Percentiles rank a stretch among this genome's conserved stretches.
Conservation (phyloP, 2,329 filamentous ascomycete genomes). For the Stagonosporopsis chrysanthemi region DNA sequence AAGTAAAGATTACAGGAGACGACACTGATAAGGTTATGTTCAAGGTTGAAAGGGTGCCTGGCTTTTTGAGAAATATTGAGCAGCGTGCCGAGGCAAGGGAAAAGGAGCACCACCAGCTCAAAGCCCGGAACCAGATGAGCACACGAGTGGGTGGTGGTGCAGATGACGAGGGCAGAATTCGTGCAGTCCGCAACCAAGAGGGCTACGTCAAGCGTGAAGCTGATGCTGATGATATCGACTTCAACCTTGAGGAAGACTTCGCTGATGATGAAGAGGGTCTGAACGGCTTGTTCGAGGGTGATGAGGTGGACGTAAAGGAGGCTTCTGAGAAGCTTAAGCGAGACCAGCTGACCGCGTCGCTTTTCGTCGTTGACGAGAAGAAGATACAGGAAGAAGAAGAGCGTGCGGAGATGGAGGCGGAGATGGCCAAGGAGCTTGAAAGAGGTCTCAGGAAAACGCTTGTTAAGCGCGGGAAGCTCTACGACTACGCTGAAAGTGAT, state of each 20-base stretch:
- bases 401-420: conserved; percentile 71
- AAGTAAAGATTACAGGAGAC: conserved; percentile 81
- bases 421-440: conserved; percentile 73
- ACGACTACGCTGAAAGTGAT: conserved; percentile 85
- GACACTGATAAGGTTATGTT: conserved; percentile 86
- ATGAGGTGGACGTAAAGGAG: conserved; percentile 66
- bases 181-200: conserved; percentile 50
- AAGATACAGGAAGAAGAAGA: conserved; percentile 71
- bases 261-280: conserved; percentile 79
- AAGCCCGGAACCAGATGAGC: conserved; percentile 30
- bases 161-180: conserved; percentile 49
- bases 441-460: conserved; percentile 82
- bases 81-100: conserved; percentile 60
- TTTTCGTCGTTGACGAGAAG: conserved; percentile 71
- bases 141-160: conserved; percentile 45
- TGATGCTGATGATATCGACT: conserved; percentile 72
- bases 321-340: conserved; percentile 71
- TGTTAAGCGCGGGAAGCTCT: conserved; percentile 83
- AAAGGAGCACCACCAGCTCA: conserved; percentile 40
- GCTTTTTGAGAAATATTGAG: conserved; percentile 69
- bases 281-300: conserved; percentile 52
- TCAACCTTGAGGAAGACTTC: conserved; percentile 73
- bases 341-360: conserved; percentile 85
- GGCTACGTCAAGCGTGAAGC: conserved; percentile 57
- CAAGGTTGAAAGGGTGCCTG: conserved; percentile 75